Percentiles rank a stretch among this genome's conserved stretches.
Evolutionary conservation across 768 basidiomycete species (phyloP).

Genomic region (Rhizopogon vinicolor): DNA sequence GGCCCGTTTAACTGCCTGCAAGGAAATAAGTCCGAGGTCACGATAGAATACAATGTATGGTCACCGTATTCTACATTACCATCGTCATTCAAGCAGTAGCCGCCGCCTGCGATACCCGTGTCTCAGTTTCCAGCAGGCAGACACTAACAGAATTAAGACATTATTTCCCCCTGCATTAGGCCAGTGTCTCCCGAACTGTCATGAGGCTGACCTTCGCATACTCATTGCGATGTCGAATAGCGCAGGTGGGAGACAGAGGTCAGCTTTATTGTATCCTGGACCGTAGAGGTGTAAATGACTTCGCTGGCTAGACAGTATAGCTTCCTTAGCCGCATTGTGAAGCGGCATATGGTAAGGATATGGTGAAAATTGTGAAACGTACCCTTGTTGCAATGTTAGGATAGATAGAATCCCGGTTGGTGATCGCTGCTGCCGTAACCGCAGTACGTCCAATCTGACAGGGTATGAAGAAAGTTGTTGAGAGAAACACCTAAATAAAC

Average conservation of each 20-base stretch:
- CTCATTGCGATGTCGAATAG: conserved; percentile 41
- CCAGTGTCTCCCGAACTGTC: conserved; percentile 29
- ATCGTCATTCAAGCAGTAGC: neutral
- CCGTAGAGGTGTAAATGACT: conserved; percentile 32
- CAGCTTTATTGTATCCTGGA: conserved; percentile 27
- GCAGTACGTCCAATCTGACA: conserved; percentile 39
- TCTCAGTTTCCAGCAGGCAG: neutral
- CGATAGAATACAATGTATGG: no score
- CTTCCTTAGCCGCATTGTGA: conserved; percentile 1
- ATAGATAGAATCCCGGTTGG: conserved; percentile 30
- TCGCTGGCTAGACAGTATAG: conserved; percentile 27
- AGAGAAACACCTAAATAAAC: conserved; percentile 32
- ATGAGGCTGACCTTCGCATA: conserved; percentile 46
- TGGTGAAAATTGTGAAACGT: neutral
- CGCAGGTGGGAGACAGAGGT: conserved; percentile 27
- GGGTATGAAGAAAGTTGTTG: conserved; percentile 40
- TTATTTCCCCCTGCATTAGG: no score
- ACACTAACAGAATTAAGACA: neutral
- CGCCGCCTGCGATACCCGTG: neutral
- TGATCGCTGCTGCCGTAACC: conserved; percentile 39
- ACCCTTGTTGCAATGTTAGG: conserved; percentile 24
- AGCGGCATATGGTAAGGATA: neutral
- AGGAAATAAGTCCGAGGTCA: no score
- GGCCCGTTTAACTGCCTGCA: neutral
- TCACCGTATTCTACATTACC: neutral